A percentile compares a stretch with the other conserved stretches of the same genome.
These are phyloP conservation scores for Aureobasidium sp. DNA, from an alignment of 2,329 filamentous ascomycete species.

Conservation along the genomic window DNA sequence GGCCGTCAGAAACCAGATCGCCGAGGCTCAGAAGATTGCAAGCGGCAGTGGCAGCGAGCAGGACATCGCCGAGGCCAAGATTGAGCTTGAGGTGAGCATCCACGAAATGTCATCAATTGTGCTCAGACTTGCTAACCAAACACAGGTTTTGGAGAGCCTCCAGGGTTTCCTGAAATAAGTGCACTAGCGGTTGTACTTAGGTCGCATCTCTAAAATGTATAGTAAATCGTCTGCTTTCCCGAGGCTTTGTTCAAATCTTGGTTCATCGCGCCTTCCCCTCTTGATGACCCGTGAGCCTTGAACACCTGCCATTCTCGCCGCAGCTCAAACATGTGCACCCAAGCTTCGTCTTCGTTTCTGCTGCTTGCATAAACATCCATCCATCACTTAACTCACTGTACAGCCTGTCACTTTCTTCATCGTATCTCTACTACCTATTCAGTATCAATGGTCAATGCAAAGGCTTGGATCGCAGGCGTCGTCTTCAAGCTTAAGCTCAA, in stretches of 20 bases:
- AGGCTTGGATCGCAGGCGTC: not conserved
- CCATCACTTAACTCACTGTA: not conserved
- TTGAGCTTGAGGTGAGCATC: conserved; percentile 82
- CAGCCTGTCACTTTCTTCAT: not conserved
- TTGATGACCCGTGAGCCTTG: not conserved
- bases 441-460: conserved; percentile 6
- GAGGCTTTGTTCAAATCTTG: not conserved
- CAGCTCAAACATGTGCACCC: not conserved
- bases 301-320: not conserved
- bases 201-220: conserved; percentile 7
- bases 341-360: not conserved
- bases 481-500: conserved; percentile 4
- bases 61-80: conserved; percentile 97
- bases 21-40: conserved; percentile 93
- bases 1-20: conserved; percentile 79
- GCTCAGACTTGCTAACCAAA: conserved; percentile 8
- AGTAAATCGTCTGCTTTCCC: conserved; percentile 19
- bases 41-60: conserved; percentile 86
- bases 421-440: not conserved
- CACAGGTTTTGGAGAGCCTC: conserved; percentile 74
- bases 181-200: conserved; percentile 31
- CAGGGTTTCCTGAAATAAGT: conserved; percentile 72
- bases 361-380: not conserved
- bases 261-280: not conserved
- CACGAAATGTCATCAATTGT: conserved; percentile 17